Evolutionary conservation across 179 eudicot genomes (phyloP), one percentile per base, ranked within the genome.

Genomic region (Actinidia chinensis): DNA sequence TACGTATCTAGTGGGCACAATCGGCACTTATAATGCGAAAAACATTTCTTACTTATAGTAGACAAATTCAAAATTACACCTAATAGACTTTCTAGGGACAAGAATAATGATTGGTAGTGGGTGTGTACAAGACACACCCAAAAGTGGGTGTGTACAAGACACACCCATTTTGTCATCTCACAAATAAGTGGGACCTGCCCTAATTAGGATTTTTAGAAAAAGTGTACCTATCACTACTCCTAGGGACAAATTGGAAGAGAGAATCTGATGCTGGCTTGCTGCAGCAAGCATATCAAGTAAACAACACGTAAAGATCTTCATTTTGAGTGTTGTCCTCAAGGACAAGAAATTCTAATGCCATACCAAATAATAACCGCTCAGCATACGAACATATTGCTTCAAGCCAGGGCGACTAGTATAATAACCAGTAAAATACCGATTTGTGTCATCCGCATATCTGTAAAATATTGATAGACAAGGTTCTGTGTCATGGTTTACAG

Each of bases 321-420:
- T 66, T 36, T 15, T 52, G 42, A 33, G 50, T 40, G 71, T 13
- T 12, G 40, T 8, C 15, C 71, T 54, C 64, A 52, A 78, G 11
- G 79, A 28, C 0, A 18, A 58, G 23, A 73, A 63, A 83, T 3
- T 61, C 0, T 20, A 61, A 4, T 14, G 36, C 10, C 47, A 64
- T 89, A 95, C 98, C 95, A 91, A 58, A 87, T 90, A 93, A 83
- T 93, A 95, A 74, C 98, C 98, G 81, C 98, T 95, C 67, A 91
- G 76, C 76, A 87, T 73, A 58, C 98, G 87, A 55, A 91, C 80
- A 78, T 93, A 95, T 82, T 89, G 71, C 83, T 95, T 95, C 36
- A 93, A 87, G 58, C 90, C 93, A 51, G 98, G 98, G 36, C 98
- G 97, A 75, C 98, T 95, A 58, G 95, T 87, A 85, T 82, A 95